phyloP scores from a whole-genome alignment of 2,329 filamentous ascomycete genomes.

The Fusarium subtropicale region DNA sequence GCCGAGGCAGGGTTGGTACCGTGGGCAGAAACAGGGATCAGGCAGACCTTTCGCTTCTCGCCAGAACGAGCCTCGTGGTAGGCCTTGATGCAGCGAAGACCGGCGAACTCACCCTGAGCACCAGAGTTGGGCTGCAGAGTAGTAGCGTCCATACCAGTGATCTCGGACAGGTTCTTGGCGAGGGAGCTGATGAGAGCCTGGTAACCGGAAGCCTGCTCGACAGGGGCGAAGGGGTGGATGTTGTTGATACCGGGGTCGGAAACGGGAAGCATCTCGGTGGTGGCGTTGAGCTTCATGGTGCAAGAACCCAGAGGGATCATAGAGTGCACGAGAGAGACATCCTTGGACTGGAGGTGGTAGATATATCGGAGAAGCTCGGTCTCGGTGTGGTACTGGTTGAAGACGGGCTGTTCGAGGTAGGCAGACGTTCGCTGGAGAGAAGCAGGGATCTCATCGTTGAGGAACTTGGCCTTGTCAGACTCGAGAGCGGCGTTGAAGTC shows the following conservation, averaged over 20 bases:
- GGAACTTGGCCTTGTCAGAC: constrained; percentile 51
- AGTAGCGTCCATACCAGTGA: constrained; percentile 89
- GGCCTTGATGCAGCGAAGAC: constrained; percentile 86
- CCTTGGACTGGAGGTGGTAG: constrained; percentile 91
- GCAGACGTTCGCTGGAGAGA: constrained; percentile 76
- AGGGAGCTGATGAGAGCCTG: constrained; percentile 76
- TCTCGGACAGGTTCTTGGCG: constrained; percentile 78
- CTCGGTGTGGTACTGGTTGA: constrained; percentile 95
- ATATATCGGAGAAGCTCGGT: constrained; percentile 95
- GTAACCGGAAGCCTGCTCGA: constrained; percentile 75
- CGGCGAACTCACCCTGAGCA: constrained; percentile 94
- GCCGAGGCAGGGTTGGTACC: constrained; percentile 96
- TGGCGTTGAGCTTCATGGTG: constrained; percentile 98
- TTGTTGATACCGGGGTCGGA: constrained; percentile 58
- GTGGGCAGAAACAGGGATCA: constrained; percentile 95
- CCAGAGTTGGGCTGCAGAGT: constrained; percentile 96
- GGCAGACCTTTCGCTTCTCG: constrained; percentile 85
- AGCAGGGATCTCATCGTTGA: constrained; percentile 61
- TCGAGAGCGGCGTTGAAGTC: constrained; percentile 44
- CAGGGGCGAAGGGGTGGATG: constrained; percentile 83
- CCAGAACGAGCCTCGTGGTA: constrained; percentile 71
- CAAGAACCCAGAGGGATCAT: constrained; percentile 98
- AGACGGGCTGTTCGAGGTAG: constrained; percentile 90
- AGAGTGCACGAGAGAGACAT: constrained; percentile 91
- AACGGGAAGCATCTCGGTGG: constrained; percentile 90